Conservation (phyloP, 139 green algal species). For the Tetradesmus obliquus region DNA sequence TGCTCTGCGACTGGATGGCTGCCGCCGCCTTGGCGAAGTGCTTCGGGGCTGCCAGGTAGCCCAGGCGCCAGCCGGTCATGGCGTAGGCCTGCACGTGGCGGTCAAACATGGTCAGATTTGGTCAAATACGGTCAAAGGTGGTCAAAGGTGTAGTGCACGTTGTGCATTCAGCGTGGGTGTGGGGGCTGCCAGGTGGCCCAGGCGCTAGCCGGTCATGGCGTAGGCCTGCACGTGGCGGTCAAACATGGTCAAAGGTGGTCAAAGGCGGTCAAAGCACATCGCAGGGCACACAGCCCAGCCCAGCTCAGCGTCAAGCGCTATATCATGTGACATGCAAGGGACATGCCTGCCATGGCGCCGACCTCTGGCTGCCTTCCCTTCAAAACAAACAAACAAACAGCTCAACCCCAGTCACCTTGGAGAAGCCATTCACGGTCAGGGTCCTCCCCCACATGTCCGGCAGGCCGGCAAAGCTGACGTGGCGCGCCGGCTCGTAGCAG, state of each 20-base stretch:
- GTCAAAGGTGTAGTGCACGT: too few relatives aligned
- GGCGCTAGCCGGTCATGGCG: slow-evolving; percentile 79
- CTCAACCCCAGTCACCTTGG: too few relatives aligned
- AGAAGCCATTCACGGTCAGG: slow-evolving; percentile 97
- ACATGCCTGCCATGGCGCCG: too few relatives aligned
- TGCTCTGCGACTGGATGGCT: slow-evolving; percentile 94
- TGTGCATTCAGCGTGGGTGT: neutral
- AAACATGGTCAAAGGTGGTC: too few relatives aligned
- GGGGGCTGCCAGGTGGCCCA: slow-evolving; percentile 97
- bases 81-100: slow-evolving; percentile 72
- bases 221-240: slow-evolving; percentile 78
- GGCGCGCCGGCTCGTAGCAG: slow-evolving; percentile 87
- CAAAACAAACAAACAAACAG: too few relatives aligned
- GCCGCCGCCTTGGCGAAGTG: slow-evolving; percentile 85
- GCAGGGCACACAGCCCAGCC: too few relatives aligned
- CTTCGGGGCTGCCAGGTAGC: slow-evolving; percentile 93
- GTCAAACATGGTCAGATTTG: too few relatives aligned
- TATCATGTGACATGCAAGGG: too few relatives aligned
- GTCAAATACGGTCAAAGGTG: too few relatives aligned
- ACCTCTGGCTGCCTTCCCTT: too few relatives aligned
- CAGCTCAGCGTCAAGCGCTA: too few relatives aligned
- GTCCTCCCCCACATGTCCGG: slow-evolving; percentile 94
- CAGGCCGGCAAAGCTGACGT: slow-evolving; percentile 87
- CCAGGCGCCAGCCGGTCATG: slow-evolving; percentile 87
- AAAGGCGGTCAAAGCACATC: too few relatives aligned